Evolutionary conservation across 768 basidiomycete genomes (phyloP).

Genomic region (Chalciporus chontae): DNA sequence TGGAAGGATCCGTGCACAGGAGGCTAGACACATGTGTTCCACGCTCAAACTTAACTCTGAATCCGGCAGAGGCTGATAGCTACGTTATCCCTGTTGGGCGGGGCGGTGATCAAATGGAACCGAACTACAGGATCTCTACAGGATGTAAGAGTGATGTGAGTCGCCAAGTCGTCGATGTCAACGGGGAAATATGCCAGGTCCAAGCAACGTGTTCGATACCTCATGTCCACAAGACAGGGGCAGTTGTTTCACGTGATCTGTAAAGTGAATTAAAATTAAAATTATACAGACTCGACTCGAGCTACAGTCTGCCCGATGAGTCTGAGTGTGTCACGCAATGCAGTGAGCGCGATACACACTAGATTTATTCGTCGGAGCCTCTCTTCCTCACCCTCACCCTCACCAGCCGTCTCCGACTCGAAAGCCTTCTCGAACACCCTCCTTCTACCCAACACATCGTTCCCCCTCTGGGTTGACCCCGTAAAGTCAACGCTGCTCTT

Average conservation of each 20-base stretch:
- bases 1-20: too few relatives aligned
- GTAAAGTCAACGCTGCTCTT: constrained; percentile 58
- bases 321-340: constrained; percentile 16
- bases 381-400: constrained; percentile 8
- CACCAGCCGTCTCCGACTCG: constrained; percentile 13
- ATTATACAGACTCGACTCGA: neutral
- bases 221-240: too few relatives aligned
- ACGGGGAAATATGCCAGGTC: neutral
- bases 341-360: constrained; percentile 6
- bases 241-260: too few relatives aligned
- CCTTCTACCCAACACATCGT: constrained; percentile 75
- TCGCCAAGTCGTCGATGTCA: neutral
- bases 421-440: constrained; percentile 60
- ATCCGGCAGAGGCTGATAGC: too few relatives aligned
- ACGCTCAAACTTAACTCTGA: neutral
- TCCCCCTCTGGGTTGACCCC: constrained; percentile 70
- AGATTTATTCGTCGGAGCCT: constrained; percentile 12
- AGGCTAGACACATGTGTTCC: too few relatives aligned
- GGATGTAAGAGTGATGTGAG: too few relatives aligned
- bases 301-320: constrained; percentile 12
- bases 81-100: too few relatives aligned
- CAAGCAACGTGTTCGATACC: too few relatives aligned
- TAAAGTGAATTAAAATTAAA: too few relatives aligned
- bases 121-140: neutral
- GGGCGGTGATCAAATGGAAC: neutral